Conservation (phyloP, 495 filamentous ascomycete genomes). For the Ramalina intermedia region DNA sequence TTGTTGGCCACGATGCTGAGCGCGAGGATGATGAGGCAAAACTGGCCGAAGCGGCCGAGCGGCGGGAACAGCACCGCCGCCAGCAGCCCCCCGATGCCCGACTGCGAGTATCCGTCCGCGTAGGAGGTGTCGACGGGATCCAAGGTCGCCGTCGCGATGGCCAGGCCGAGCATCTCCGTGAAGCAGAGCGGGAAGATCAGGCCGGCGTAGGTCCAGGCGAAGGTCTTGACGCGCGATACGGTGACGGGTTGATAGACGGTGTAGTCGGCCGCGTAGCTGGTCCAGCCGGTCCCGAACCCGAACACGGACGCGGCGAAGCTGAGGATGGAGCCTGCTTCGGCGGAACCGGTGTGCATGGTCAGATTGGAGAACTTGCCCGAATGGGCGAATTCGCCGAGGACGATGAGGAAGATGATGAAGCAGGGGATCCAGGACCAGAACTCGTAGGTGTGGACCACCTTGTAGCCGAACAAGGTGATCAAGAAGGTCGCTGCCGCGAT, state of each 20-base stretch:
- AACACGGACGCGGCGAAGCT: constrained; percentile 62
- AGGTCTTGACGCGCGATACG: constrained; percentile 44
- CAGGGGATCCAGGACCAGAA: constrained; percentile 68
- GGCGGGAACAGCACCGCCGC: constrained; percentile 48
- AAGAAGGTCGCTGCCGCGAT: constrained; percentile 57
- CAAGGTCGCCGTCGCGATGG: constrained; percentile 49
- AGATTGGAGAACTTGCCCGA: constrained; percentile 58
- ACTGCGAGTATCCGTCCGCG: constrained; percentile 39
- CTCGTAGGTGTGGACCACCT: constrained; percentile 68
- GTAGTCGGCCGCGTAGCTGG: constrained; percentile 67
- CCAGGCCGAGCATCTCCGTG: constrained; percentile 65
- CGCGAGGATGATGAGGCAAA: constrained; percentile 68
- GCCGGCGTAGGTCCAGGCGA: constrained; percentile 55
- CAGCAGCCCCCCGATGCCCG: constrained; percentile 59
- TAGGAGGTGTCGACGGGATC: constrained; percentile 40
- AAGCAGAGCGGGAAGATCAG: constrained; percentile 61
- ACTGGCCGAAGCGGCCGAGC: constrained; percentile 63
- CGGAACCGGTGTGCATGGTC: constrained; percentile 44
- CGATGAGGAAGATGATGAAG: constrained; percentile 63
- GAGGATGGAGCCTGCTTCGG: constrained; percentile 50
- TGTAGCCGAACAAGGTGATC: constrained; percentile 65
- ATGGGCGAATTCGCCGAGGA: constrained; percentile 58
- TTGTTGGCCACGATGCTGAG: constrained; percentile 74
- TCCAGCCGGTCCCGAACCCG: constrained; percentile 73
- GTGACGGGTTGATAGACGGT: constrained; percentile 64